Evolutionary conservation across 164 flowering plant species (phyloP).

Genomic region (Liriodendron chinense): DNA sequence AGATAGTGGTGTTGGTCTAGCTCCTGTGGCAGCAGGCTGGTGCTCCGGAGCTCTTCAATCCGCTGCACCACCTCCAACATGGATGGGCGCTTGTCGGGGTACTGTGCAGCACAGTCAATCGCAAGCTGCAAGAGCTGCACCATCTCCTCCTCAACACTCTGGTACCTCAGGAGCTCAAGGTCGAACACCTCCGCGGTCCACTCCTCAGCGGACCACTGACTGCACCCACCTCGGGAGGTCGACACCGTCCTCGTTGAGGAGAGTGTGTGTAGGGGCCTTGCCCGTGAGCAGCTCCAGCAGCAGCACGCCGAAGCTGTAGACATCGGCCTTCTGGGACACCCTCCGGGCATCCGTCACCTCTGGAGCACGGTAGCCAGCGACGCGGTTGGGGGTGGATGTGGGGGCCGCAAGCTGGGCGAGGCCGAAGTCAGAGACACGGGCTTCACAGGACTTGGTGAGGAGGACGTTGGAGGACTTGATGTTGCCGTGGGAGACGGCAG

Average conservation of each 20-base stretch:
- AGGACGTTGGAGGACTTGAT: slow-evolving; percentile 88
- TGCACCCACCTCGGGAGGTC: slow-evolving; percentile 95
- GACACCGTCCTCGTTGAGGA: slow-evolving; percentile 76
- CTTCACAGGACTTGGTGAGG: slow-evolving; percentile 58
- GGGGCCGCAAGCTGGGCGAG: slow-evolving; percentile 61
- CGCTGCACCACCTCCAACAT: slow-evolving; percentile 54
- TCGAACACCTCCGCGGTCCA: slow-evolving; percentile 89
- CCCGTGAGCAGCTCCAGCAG: slow-evolving; percentile 84
- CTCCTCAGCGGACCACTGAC: slow-evolving; percentile 75
- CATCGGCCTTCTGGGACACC: slow-evolving; percentile 84
- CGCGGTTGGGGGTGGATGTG: slow-evolving; percentile 58
- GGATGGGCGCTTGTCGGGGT: slow-evolving; percentile 80
- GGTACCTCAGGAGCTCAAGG: slow-evolving; percentile 74
- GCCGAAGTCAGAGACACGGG: slow-evolving; percentile 82
- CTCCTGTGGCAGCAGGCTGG: slow-evolving; percentile 24
- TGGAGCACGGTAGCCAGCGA: slow-evolving; percentile 86
- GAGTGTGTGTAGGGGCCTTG: slow-evolving; percentile 72
- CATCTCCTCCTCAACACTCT: slow-evolving; percentile 84
- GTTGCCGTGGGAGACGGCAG: slow-evolving; percentile 73
- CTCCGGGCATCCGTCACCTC: slow-evolving; percentile 75
- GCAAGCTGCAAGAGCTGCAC: slow-evolving; percentile 79
- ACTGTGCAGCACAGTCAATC: slow-evolving; percentile 61
- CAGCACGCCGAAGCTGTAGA: slow-evolving; percentile 88
- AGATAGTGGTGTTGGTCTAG: slow-evolving; percentile 12
- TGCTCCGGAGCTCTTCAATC: slow-evolving; percentile 59